phyloP scores from a whole-genome alignment of 1,284 basidiomycete species.

The Cutaneotrichosporon dermatis region DNA sequence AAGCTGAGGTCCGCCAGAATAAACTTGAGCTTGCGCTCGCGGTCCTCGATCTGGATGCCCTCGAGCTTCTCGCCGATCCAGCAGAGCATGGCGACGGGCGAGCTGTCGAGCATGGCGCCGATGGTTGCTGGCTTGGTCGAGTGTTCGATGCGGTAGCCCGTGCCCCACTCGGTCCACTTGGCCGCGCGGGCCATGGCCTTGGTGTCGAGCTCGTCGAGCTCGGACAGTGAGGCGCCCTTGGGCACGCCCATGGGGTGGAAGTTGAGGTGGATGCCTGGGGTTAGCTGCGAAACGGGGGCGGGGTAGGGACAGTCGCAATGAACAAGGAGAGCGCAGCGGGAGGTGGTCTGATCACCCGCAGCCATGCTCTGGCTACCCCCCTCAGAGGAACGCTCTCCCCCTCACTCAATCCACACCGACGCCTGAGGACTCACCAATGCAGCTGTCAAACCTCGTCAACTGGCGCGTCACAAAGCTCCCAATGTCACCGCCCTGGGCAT shows the following conservation, averaged over 20 bases:
- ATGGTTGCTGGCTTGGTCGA: constrained; percentile 49
- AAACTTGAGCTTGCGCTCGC: constrained; percentile 19
- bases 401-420: too few relatives aligned
- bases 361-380: too few relatives aligned
- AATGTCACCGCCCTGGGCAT: constrained; percentile 47
- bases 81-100: constrained; percentile 47
- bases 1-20: constrained; percentile 46
- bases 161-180: constrained; percentile 14
- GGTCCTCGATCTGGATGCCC: constrained; percentile 7
- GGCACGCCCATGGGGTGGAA: constrained; percentile 20
- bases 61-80: constrained; percentile 51
- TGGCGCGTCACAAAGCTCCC: constrained; percentile 33
- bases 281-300: not conserved
- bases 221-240: constrained; percentile 5
- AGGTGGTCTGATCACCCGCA: too few relatives aligned
- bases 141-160: constrained; percentile 23
- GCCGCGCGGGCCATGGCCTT: constrained; percentile 10
- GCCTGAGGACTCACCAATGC: constrained; percentile 28
- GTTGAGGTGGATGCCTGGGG: constrained; percentile 34
- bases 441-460: constrained; percentile 25
- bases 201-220: constrained; percentile 14
- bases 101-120: constrained; percentile 42
- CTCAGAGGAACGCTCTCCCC: too few relatives aligned
- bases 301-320: too few relatives aligned
- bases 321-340: too few relatives aligned